These are phyloP conservation scores for Coemansia sp. DNA, from an alignment of 192 early-diverging fungal species.

Conservation along the genomic window DNA sequence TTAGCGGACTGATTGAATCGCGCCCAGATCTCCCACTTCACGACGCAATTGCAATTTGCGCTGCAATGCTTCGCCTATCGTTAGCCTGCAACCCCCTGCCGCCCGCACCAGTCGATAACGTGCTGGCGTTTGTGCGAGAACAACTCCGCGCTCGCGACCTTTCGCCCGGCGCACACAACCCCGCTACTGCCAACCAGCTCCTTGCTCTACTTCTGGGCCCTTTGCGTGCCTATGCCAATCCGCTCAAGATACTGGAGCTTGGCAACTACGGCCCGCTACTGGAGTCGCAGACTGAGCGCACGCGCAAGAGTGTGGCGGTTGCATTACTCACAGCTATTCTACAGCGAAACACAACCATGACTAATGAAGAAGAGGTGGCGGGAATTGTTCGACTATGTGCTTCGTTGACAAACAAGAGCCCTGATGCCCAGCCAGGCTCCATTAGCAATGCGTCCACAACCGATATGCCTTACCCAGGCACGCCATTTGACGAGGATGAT, in stretches of 20 bases:
- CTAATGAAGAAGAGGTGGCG: constrained; percentile 33
- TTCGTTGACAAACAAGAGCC: constrained; percentile 20
- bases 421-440: background rate
- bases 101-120: constrained; percentile 82
- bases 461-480: constrained; percentile 3
- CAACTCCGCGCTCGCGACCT: constrained; percentile 59
- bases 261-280: constrained; percentile 81
- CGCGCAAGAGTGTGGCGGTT: constrained; percentile 77
- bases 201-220: constrained; percentile 81
- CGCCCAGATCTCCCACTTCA: constrained; percentile 89
- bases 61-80: constrained; percentile 83
- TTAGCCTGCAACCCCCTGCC: constrained; percentile 81
- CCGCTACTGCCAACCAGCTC: constrained; percentile 68
- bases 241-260: constrained; percentile 65
- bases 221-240: constrained; percentile 69
- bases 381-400: constrained; percentile 41
- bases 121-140: constrained; percentile 84
- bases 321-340: constrained; percentile 66
- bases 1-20: constrained; percentile 85
- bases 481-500: constrained; percentile 77
- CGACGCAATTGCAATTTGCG: constrained; percentile 87
- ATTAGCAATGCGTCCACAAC: background rate
- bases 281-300: constrained; percentile 74
- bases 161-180: constrained; percentile 66
- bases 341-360: constrained; percentile 60